phyloP scores from a whole-genome alignment of 768 basidiomycete species.

The Boletus sp. region DNA sequence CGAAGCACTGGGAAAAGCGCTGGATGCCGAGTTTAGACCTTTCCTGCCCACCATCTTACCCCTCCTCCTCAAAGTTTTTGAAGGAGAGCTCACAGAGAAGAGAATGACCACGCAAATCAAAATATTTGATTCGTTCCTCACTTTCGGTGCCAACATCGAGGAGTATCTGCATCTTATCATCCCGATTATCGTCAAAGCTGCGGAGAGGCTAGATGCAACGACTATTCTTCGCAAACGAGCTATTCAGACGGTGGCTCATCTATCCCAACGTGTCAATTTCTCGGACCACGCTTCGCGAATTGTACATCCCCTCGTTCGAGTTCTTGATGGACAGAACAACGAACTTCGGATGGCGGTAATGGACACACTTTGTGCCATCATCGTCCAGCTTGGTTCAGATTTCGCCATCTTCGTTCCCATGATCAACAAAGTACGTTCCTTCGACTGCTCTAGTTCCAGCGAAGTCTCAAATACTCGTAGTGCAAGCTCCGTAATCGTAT shows the following conservation, averaged over 20 bases:
- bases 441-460: neutral
- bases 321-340: constrained; percentile 68
- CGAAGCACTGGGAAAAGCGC: constrained; percentile 86
- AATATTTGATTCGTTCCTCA: constrained; percentile 90
- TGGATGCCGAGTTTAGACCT: constrained; percentile 97
- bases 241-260: constrained; percentile 84
- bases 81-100: constrained; percentile 82
- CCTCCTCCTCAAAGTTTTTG: constrained; percentile 85
- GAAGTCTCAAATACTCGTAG: constrained; percentile 38
- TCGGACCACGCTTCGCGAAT: constrained; percentile 97
- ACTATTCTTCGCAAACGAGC: constrained; percentile 80
- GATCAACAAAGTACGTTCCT: constrained; percentile 74
- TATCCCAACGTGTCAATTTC: constrained; percentile 93
- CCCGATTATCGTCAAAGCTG: constrained; percentile 88
- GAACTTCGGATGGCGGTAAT: constrained; percentile 85
- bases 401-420: constrained; percentile 98
- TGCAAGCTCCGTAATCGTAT: constrained; percentile 74
- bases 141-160: constrained; percentile 95
- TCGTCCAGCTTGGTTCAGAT: constrained; percentile 91
- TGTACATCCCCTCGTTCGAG: constrained; percentile 90
- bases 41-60: constrained; percentile 90
- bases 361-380: constrained; percentile 89
- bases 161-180: constrained; percentile 97
- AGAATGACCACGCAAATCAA: constrained; percentile 77
- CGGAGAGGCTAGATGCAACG: constrained; percentile 76